Evolutionary conservation across 805 yeast genomes (phyloP).

Genomic region (Huiozyma naganishii): DNA sequence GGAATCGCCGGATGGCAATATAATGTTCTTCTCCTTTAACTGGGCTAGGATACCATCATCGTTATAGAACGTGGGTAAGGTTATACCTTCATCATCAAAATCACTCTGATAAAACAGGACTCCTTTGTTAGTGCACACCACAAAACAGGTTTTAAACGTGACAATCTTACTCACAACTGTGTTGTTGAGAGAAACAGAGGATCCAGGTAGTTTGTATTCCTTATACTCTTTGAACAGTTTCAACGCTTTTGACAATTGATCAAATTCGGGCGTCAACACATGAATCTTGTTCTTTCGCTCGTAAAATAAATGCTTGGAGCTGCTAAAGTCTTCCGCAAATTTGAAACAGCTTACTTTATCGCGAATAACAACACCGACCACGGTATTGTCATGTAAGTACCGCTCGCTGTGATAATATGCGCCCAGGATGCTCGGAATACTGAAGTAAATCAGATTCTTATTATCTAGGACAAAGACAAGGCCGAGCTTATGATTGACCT

Average conservation of each 20-base stretch:
- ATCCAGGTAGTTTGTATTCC: conserved; percentile 44
- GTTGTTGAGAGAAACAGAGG: conserved; percentile 44
- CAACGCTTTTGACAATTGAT: conserved; percentile 21
- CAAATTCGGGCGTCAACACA: conserved; percentile 32
- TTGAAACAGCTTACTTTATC: conserved; percentile 52
- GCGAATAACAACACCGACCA: conserved; percentile 41
- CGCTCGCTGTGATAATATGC: conserved; percentile 39
- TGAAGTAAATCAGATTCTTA: conserved; percentile 48
- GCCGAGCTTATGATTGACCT: conserved; percentile 37
- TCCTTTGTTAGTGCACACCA: conserved; percentile 57
- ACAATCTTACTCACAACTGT: conserved; percentile 52
- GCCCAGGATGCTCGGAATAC: conserved; percentile 49
- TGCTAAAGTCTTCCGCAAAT: conserved; percentile 56
- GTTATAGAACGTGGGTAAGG: conserved; percentile 48
- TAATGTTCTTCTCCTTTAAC: conserved; percentile 5
- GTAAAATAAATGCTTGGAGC: conserved; percentile 47
- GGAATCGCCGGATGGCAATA: conserved; percentile 6
- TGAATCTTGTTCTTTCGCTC: conserved; percentile 38
- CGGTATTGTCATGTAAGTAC: conserved; percentile 24
- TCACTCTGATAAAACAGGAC: conserved; percentile 47
- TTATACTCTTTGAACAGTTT: conserved; percentile 35
- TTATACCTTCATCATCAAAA: conserved; percentile 42
- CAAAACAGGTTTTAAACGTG: conserved; percentile 53
- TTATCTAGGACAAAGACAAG: conserved; percentile 50
- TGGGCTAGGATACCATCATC: conserved; percentile 20